Percentiles rank a stretch among this genome's conserved stretches.
These are phyloP conservation scores for Elsinoe necatrix DNA, from an alignment of 2,329 filamentous ascomycete species.

Conservation along the genomic window DNA sequence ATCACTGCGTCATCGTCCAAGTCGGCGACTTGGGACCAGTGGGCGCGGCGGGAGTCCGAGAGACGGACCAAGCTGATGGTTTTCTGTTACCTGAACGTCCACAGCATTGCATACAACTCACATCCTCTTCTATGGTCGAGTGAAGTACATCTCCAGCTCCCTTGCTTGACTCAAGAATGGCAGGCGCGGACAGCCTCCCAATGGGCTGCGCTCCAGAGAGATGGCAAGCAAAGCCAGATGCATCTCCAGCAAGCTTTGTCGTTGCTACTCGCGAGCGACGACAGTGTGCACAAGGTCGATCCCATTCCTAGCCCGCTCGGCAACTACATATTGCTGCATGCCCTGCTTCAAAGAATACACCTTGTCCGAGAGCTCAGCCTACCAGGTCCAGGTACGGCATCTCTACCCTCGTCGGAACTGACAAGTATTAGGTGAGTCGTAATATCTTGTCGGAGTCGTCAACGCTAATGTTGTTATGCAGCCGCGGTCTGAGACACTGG, in stretches of 20 bases:
- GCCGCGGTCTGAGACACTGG: constrained; percentile 20
- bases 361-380: constrained; percentile 5
- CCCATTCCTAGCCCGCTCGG: constrained; percentile 4
- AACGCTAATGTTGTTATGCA: not conserved
- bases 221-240: not conserved
- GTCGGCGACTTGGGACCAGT: constrained; percentile 18
- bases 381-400: not conserved
- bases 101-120: constrained; percentile 27
- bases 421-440: not conserved
- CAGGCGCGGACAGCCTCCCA: not conserved
- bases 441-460: not conserved
- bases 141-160: constrained; percentile 3
- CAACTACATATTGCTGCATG: constrained; percentile 1
- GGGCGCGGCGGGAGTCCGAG: constrained; percentile 26
- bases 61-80: constrained; percentile 28
- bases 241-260: not conserved
- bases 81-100: constrained; percentile 29
- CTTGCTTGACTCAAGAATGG: constrained; percentile 9
- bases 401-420: constrained; percentile 22
- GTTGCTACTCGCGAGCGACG: not conserved
- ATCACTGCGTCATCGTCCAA: not conserved
- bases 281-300: not conserved
- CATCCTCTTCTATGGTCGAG: constrained; percentile 1
- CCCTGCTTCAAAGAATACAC: not conserved
- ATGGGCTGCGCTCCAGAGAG: not conserved